A percentile compares a stretch with the other conserved stretches of the same genome.
phyloP scores from a whole-genome alignment of 148 eudicot species.

The Chenopodium formosanum region DNA sequence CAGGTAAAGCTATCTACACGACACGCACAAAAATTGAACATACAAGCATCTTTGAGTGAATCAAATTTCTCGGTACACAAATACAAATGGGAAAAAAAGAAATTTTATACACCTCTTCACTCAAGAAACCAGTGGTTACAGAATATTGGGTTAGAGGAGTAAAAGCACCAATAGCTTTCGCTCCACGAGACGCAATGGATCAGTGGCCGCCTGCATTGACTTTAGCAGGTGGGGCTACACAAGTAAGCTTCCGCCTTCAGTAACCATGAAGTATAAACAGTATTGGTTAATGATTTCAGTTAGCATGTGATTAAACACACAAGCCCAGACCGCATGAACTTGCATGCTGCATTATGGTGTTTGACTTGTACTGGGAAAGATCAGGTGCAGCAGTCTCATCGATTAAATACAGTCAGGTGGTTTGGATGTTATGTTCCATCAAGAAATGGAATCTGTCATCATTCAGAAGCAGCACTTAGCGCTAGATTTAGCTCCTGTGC shows the following conservation, averaged over 20 bases:
- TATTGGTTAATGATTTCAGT: slow-evolving; percentile 29
- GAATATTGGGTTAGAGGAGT: neutral
- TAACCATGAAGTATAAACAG: slow-evolving; percentile 29
- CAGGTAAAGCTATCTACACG: neutral
- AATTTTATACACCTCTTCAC: neutral
- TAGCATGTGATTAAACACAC: slow-evolving; percentile 21
- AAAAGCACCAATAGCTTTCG: neutral
- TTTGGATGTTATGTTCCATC: slow-evolving; percentile 1
- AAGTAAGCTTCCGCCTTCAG: slow-evolving; percentile 14
- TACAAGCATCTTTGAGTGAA: neutral
- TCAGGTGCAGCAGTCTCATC: neutral
- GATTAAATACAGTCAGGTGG: slow-evolving; percentile 16
- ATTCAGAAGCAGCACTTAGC: slow-evolving; percentile 32
- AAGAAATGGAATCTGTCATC: slow-evolving; percentile 15
- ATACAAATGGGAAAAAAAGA: neutral
- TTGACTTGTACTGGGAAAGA: neutral
- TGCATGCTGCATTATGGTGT: slow-evolving; percentile 15
- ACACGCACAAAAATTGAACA: neutral
- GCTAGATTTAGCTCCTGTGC: slow-evolving; percentile 85
- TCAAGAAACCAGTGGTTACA: neutral
- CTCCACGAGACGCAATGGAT: neutral
- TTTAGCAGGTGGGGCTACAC: neutral
- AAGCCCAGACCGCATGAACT: slow-evolving; percentile 3
- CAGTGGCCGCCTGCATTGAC: neutral
- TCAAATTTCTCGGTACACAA: slow-evolving; percentile 3